Evolutionary conservation across 2,329 filamentous ascomycete genomes (phyloP), one percentile per base, ranked within the genome.

Genomic region (Pestalotiopsis fici): DNA sequence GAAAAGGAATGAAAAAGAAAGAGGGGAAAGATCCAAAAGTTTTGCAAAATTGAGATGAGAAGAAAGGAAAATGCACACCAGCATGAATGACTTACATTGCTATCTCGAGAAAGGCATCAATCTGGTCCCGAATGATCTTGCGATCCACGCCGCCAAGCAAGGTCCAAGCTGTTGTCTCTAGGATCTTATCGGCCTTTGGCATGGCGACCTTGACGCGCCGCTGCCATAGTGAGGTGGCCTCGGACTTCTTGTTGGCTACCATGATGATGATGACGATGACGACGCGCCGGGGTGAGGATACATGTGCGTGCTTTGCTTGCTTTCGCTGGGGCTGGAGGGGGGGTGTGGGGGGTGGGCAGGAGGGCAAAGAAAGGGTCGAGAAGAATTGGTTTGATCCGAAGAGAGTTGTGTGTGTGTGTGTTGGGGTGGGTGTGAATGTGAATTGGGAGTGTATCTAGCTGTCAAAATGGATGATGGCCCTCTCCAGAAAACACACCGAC

Each of bases 161-260:
- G n/a, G 57, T 21, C 27, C 31, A 59, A 2, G 57, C 57, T 9
- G 57, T 59, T 5, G 25, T 35, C 57, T 59, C 28, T 27, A 59
- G 11, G 27, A 37, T 31, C 57, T 59, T 31, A 5, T 59, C 28
- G 12, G 57, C 57, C 57, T 59, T 59, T 25, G 57, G 57, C 57
- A 59, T 59, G n/a, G 57, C 57, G 27, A 59, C 57, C 18, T 59
- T 59, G 25, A 59, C 57, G 27, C 57, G 57, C 9, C 57, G 57
- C 57, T 59, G 57, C 57, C 57, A 59, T 13, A 59, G 57, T 12
- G 57, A 59, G n/a, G 57, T 59, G 28, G 57, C 57, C n/a, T 59
- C 27, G 28, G 57, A 59, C 57, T 59, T 59, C 31, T 59, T 59
- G 28, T 59, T 59, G 57, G 25, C 57, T 37, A 31, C 57, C 57